Evolutionary conservation across 208 protist species (phyloP).

Genomic region (Jaenimonas drosophilae): DNA sequence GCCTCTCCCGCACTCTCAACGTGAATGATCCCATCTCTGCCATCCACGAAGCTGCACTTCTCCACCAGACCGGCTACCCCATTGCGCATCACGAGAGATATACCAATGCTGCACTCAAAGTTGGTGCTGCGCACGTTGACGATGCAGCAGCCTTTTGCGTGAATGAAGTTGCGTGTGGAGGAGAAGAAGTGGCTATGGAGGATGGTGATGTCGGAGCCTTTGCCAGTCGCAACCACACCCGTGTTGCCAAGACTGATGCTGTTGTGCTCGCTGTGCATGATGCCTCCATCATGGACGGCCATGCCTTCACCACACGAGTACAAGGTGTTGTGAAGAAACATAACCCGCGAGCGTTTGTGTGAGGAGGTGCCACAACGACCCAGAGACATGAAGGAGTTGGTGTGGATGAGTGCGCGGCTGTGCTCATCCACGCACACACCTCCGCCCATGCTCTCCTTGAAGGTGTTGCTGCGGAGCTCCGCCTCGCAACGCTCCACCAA

Average conservation of each 20-base stretch:
- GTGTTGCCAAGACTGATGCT: slow-evolving; percentile 10
- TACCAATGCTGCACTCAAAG: slow-evolving; percentile 2
- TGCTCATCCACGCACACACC: slow-evolving; percentile 9
- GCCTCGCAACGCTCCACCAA: slow-evolving; percentile 9
- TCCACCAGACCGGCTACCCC: slow-evolving; percentile 10
- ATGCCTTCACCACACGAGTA: slow-evolving; percentile 14
- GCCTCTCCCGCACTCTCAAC: slow-evolving; percentile 11
- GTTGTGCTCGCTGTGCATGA: slow-evolving; percentile 11
- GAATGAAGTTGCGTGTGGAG: slow-evolving; percentile 6
- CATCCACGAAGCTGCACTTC: slow-evolving; percentile 11
- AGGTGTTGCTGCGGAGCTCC: slow-evolving; percentile 8
- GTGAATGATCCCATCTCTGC: slow-evolving; percentile 8
- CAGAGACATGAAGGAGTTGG: slow-evolving; percentile 9
- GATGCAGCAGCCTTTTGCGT: slow-evolving; percentile 6
- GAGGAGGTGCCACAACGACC: too few species aligned
- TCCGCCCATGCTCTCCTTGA: slow-evolving; percentile 10
- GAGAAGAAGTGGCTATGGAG: slow-evolving; percentile 8
- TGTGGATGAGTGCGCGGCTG: slow-evolving; percentile 9
- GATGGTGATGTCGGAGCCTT: slow-evolving; percentile 8
- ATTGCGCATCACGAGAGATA: slow-evolving; percentile 8
- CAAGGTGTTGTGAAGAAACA: slow-evolving; percentile 12
- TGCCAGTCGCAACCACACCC: slow-evolving; percentile 13
- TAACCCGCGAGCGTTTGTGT: slow-evolving; percentile 6
- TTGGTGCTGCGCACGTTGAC: slow-evolving; percentile 6
- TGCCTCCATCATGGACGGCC: slow-evolving; percentile 12